A percentile compares a stretch with the other conserved stretches of the same genome.
phyloP scores from a whole-genome alignment of 176 grass and related monocot genomes.

The Carex kokanica region DNA sequence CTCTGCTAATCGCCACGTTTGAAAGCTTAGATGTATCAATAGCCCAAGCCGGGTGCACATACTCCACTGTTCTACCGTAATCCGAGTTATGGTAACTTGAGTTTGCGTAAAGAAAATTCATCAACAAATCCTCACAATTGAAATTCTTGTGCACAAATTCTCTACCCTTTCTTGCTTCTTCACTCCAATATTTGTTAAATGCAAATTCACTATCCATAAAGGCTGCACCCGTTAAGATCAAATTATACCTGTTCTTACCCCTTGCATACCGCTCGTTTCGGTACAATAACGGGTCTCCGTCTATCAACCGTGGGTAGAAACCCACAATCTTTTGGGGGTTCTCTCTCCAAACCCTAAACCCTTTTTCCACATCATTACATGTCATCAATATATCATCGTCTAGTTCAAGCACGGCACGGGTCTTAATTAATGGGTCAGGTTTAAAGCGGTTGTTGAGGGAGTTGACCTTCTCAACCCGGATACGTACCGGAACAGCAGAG shows the following conservation, averaged over 20 bases:
- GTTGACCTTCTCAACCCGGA: conserved; percentile 73
- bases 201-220: conserved; percentile 93
- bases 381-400: conserved; percentile 99
- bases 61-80: conserved; percentile 62
- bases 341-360: conserved; percentile 91
- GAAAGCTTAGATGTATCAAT: conserved; percentile 98
- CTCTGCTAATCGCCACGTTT: conserved; percentile 67
- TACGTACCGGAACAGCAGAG: conserved; percentile 78
- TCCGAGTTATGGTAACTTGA: conserved; percentile 30
- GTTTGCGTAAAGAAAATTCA: conserved; percentile 93
- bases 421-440: conserved; percentile 84
- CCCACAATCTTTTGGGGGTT: conserved; percentile 83
- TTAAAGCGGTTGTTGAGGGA: conserved; percentile 95
- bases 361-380: conserved; percentile 93
- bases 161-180: conserved; percentile 72
- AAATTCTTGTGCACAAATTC: conserved; percentile 74
- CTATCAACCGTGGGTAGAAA: conserved; percentile 85
- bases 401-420: conserved; percentile 78
- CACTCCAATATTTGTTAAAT: conserved; percentile 80
- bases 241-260: conserved; percentile 84
- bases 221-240: conserved; percentile 86
- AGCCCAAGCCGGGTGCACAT: conserved; percentile 92
- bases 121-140: conserved; percentile 93
- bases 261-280: conserved; percentile 87
- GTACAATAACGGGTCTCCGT: conserved; percentile 66